These are phyloP conservation scores for Annona cherimola DNA, from an alignment of 164 flowering plant species.

Conservation along the genomic window DNA sequence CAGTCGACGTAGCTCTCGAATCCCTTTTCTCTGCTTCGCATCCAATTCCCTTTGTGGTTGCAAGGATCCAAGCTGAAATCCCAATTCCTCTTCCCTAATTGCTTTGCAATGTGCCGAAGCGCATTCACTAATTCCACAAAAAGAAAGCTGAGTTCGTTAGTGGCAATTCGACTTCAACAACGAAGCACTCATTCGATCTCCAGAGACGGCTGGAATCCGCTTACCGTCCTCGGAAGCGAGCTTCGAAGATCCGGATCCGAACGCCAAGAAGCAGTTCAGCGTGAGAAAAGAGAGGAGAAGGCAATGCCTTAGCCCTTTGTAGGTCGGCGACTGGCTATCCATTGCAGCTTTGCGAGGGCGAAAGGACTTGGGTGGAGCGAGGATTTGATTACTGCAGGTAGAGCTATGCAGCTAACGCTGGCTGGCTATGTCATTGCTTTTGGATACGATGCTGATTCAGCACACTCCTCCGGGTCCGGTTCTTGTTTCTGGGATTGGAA, in stretches of 20 bases:
- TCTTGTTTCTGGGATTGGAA: too few relatives aligned
- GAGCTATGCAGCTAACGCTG: too few relatives aligned
- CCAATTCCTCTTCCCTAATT: conserved; percentile 65
- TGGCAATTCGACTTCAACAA: not conserved
- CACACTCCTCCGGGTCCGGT: too few relatives aligned
- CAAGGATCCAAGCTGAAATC: conserved; percentile 17
- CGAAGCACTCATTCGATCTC: not conserved
- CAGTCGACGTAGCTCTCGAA: conserved; percentile 49
- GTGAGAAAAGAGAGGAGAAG: not conserved
- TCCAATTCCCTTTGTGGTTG: conserved; percentile 36
- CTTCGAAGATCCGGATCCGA: not conserved
- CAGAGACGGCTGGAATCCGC: not conserved
- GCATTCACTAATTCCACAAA: conserved; percentile 45
- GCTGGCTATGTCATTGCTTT: too few relatives aligned
- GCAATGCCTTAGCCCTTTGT: not conserved
- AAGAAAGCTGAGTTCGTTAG: not conserved
- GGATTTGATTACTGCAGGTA: too few relatives aligned
- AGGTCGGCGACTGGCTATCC: not conserved
- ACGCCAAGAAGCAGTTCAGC: not conserved
- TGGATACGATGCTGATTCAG: too few relatives aligned
- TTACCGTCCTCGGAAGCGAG: conserved; percentile 4
- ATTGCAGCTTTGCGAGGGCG: not conserved
- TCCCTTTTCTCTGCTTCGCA: conserved; percentile 18
- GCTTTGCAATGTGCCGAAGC: conserved; percentile 39
- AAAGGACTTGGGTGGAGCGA: too few relatives aligned